phyloP scores from a whole-genome alignment of 2,329 filamentous ascomycete genomes.

The Incumbomyces delicatus region DNA sequence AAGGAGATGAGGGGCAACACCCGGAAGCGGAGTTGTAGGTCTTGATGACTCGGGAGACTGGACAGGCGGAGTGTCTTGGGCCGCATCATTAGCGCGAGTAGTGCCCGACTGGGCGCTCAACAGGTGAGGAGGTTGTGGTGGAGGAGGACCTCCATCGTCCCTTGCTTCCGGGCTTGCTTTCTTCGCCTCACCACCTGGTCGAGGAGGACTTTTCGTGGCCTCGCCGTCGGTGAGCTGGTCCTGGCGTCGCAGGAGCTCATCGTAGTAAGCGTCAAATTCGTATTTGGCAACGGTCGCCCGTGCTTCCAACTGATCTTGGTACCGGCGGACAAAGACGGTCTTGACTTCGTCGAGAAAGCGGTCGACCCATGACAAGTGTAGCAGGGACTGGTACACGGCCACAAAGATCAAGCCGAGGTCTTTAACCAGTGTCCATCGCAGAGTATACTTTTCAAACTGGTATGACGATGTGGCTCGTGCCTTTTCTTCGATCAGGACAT shows the following conservation, averaged over 20 bases:
- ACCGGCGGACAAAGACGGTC: conserved; percentile 82
- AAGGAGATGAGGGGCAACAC: conserved; percentile 52
- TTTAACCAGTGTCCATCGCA: conserved; percentile 89
- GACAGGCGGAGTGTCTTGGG: conserved; percentile 60
- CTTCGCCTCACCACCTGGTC: conserved; percentile 30
- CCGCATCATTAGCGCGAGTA: conserved; percentile 36
- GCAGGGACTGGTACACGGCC: conserved; percentile 89
- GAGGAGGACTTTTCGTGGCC: conserved; percentile 38
- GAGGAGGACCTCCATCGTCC: conserved; percentile 40
- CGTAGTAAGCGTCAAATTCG: conserved; percentile 85
- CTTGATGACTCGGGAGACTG: conserved; percentile 67
- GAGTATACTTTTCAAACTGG: conserved; percentile 82
- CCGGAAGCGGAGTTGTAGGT: conserved; percentile 59
- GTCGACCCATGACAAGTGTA: conserved; percentile 95
- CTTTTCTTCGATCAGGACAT: conserved; percentile 96
- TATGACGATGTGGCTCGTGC: conserved; percentile 63
- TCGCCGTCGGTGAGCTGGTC: conserved; percentile 39
- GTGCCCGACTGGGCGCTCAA: conserved; percentile 40
- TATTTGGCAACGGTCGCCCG: conserved; percentile 70
- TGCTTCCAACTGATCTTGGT: conserved; percentile 76
- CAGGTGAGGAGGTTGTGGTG: conserved; percentile 43
- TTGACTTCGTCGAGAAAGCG: conserved; percentile 91
- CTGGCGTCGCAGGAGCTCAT: conserved; percentile 79
- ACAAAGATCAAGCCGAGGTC: conserved; percentile 94
- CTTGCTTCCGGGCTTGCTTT: conserved; percentile 40